Conservation (phyloP, 176 grass and related monocot species). For the Oryza officinalis region DNA sequence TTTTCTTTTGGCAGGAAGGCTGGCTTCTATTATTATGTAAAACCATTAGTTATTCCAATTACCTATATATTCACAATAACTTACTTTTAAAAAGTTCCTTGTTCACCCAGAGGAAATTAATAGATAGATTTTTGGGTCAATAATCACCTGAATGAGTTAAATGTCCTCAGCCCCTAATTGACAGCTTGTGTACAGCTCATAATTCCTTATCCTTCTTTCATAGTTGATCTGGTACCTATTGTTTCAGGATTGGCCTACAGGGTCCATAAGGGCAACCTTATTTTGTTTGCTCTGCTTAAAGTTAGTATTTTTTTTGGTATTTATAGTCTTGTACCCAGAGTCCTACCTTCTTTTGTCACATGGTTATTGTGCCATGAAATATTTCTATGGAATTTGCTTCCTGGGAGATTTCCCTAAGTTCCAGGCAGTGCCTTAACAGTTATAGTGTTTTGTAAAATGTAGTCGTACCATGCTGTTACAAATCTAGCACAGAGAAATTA, state of each 20-base stretch:
- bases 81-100: constrained; percentile 6
- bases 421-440: neutral
- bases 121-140: neutral
- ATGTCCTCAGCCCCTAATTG: constrained; percentile 4
- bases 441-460: neutral
- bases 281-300: constrained; percentile 29
- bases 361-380: neutral
- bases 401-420: neutral
- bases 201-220: constrained; percentile 34
- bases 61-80: constrained; percentile 3
- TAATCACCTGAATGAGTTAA: constrained; percentile 1
- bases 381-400: neutral
- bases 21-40: constrained; percentile 11
- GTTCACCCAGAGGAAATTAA: neutral
- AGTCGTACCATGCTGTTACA: neutral
- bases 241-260: constrained; percentile 41
- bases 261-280: constrained; percentile 16
- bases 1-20: constrained; percentile 9
- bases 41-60: constrained; percentile 21
- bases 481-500: neutral
- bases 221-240: constrained; percentile 30
- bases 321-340: constrained; percentile 16
- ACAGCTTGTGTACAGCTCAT: constrained; percentile 42
- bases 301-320: constrained; percentile 12
- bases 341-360: neutral